Base-by-base conservation (phyloP, 176 grass and related monocot genomes). In the Poa pratensis region DNA sequence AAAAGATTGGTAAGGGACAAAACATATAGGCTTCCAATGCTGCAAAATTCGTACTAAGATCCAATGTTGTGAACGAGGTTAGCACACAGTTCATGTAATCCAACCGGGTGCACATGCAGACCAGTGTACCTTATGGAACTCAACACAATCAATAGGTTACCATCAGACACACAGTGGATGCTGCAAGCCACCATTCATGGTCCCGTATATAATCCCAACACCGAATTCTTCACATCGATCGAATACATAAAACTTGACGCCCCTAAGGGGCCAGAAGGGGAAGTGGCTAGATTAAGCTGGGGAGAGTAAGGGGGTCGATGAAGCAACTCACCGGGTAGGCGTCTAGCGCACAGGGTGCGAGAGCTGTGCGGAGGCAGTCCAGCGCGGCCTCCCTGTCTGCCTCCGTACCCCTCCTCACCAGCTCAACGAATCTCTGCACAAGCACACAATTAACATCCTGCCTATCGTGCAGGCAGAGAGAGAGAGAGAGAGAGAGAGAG, bases 401-500 rank as follows among this genome's bases (percentile, higher is more conserved):
- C 59, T 89, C 93, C 26, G 93, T 94, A 22, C 88, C 96, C 80
- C 76, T 91, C 88, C 96, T 92, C 35, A 99, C 81, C 9, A 94
- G 78, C 90, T 99, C 96, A 43, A 99, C 89, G 85, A 99, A 99
- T 88, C 92, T 96, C 96, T 99, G 89, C 76, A 82, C 57, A 73
- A 32, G 22, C 17, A 68, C 20, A 73, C 49, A 70, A 46, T 32
- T 42, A 19, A 73, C 78, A 50, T 65, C 10, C 27, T 11, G 58
- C 82, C 7, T 52, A 11, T 10, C 5, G 14, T 32, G 64, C 63
- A 13, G 46, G 30, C 18, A 39, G 8, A 54, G 18, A 32, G 9
- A 40, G 34, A 55, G 16, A 32, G 30, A 61, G 32, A 24, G 80
- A 5, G 43, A 59, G 14, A 26, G 55, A 82, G 55, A 82, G 3